A percentile compares a stretch with the other conserved stretches of the same genome.
Evolutionary conservation across 139 green algal genomes (phyloP).

Genomic region (Gonium pectorale): DNA sequence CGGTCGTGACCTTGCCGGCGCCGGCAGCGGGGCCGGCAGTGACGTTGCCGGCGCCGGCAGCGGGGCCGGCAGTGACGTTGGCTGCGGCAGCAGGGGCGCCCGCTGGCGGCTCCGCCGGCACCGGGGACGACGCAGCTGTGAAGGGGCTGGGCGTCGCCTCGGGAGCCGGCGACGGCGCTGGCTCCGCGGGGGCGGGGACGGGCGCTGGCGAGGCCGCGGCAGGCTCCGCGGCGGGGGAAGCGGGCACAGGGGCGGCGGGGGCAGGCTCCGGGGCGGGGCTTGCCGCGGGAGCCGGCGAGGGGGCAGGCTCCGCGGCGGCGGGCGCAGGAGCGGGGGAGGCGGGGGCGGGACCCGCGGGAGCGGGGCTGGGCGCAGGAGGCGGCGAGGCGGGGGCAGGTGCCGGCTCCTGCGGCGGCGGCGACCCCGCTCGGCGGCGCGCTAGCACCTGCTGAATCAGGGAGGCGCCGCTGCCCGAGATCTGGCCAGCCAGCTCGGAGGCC

Average conservation of each 20-base stretch:
- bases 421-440: not conserved
- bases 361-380: not conserved
- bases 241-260: not conserved
- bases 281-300: not conserved
- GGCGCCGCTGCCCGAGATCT: not conserved
- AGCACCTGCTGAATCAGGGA: constrained; percentile 2
- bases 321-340: not conserved
- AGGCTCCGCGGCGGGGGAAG: not conserved
- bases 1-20: no score
- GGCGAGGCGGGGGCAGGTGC: not conserved
- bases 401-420: not conserved
- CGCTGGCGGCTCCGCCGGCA: no score
- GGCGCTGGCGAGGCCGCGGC: not conserved
- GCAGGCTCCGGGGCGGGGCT: not conserved
- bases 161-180: not conserved
- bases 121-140: not conserved
- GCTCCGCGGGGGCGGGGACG: not conserved
- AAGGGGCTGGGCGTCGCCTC: not conserved
- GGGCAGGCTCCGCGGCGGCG: not conserved
- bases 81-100: not conserved
- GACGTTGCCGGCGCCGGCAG: not conserved
- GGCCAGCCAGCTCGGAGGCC: not conserved
- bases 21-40: no score
- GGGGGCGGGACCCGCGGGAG: not conserved
- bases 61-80: not conserved